Percentiles rank a stretch among this genome's conserved stretches.
These are phyloP conservation scores for Podaxis sp. DNA, from an alignment of 768 basidiomycete genomes.

Conservation along the genomic window DNA sequence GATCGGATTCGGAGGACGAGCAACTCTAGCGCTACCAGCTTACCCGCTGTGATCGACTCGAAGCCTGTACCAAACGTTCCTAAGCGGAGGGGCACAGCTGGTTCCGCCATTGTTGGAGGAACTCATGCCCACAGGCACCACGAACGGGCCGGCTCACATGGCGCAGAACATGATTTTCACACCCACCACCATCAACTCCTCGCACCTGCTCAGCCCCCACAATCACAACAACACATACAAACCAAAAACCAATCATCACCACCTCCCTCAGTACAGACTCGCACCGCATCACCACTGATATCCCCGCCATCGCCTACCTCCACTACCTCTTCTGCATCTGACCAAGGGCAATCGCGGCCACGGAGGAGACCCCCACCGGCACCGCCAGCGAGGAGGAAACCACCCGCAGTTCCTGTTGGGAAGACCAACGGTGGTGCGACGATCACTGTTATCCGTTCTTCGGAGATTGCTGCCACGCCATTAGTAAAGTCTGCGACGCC, in stretches of 20 bases:
- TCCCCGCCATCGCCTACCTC: constrained; percentile 15
- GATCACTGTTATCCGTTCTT: constrained; percentile 59
- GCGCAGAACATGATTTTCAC: constrained; percentile 3
- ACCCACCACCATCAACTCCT: constrained; percentile 9
- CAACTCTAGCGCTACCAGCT: constrained; percentile 41
- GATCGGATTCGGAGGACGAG: constrained; percentile 37
- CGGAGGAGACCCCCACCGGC: constrained; percentile 57
- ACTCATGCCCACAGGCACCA: constrained; percentile 7
- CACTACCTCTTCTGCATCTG: constrained; percentile 19
- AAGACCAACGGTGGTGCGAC: constrained; percentile 51
- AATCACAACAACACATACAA: constrained; percentile 17
- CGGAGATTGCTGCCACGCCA: constrained; percentile 23
- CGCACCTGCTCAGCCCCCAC: constrained; percentile 12
- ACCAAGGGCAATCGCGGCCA: constrained; percentile 19
- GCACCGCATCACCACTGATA: background rate
- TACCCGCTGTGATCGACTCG: constrained; percentile 25
- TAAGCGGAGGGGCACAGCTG: constrained; percentile 18
- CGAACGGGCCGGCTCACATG: constrained; percentile 6
- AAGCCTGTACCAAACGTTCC: constrained; percentile 21
- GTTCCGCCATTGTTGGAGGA: constrained; percentile 12
- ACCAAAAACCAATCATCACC: constrained; percentile 14
- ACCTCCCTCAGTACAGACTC: constrained; percentile 14
- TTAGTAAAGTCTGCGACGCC: constrained; percentile 13
- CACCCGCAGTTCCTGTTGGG: constrained; percentile 65
- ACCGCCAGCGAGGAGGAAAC: constrained; percentile 66